Conservation (phyloP, 2,329 filamentous ascomycete genomes). For the Tolypocladium sp. region DNA sequence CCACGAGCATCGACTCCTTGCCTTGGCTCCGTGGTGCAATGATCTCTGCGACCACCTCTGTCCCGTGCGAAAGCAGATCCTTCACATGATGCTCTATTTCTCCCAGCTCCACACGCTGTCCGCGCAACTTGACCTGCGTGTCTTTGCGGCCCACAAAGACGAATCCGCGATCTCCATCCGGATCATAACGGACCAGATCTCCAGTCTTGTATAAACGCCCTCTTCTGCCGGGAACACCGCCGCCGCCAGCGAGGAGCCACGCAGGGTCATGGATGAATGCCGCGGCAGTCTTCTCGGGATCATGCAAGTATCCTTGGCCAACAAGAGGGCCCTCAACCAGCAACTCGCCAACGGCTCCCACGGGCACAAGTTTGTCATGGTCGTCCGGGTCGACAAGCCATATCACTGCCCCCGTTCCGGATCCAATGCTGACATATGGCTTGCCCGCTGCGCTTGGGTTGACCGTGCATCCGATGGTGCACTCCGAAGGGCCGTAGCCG, state of each 20-base stretch:
- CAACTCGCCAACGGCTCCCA: slow-evolving; percentile 20
- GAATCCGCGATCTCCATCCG: too few relatives aligned
- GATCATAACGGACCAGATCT: too few relatives aligned
- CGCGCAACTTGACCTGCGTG: too few relatives aligned
- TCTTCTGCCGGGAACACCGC: neutral
- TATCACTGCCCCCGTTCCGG: slow-evolving; percentile 2
- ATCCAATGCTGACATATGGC: slow-evolving; percentile 6
- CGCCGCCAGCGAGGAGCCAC: slow-evolving; percentile 25
- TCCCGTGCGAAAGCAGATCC: too few relatives aligned
- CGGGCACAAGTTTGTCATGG: slow-evolving; percentile 10
- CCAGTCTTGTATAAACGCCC: too few relatives aligned
- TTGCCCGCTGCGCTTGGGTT: slow-evolving; percentile 12
- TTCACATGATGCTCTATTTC: too few relatives aligned
- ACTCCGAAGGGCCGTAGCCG: slow-evolving; percentile 37
- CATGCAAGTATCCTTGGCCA: slow-evolving; percentile 37
- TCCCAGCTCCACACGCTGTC: too few relatives aligned
- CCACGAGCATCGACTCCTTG: too few relatives aligned
- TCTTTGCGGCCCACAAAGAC: too few relatives aligned
- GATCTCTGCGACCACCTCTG: too few relatives aligned
- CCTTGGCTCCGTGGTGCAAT: too few relatives aligned
- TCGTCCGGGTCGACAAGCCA: slow-evolving; percentile 14
- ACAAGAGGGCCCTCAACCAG: slow-evolving; percentile 33
- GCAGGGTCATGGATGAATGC: slow-evolving; percentile 23
- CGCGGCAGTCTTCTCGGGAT: slow-evolving; percentile 16
- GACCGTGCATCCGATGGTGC: slow-evolving; percentile 31